Percentiles rank a stretch among this genome's conserved stretches.
Conservation (phyloP, 179 eudicot species). For the Spergularia azorica region DNA sequence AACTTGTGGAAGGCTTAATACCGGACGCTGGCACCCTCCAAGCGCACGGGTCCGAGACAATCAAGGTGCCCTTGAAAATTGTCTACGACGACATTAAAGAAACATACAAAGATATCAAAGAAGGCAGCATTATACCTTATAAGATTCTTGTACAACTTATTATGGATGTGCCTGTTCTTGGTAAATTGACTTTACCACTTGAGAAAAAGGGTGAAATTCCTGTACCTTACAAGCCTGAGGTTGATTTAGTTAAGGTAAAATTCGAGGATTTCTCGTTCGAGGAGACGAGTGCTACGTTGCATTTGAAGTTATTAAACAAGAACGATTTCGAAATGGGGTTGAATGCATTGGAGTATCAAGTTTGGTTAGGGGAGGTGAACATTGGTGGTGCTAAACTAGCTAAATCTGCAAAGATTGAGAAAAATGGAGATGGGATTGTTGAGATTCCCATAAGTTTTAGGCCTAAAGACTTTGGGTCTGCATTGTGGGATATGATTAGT, state of each 20-base stretch:
- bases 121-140: conserved; percentile 39
- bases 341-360: conserved; percentile 32
- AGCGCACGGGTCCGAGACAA: conserved; percentile 39
- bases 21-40: conserved; percentile 44
- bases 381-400: conserved; percentile 33
- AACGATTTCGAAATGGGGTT: conserved; percentile 37
- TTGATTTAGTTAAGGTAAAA: conserved; percentile 28
- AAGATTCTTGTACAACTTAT: conserved; percentile 31
- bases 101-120: conserved; percentile 38
- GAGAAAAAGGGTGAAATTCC: conserved; percentile 41
- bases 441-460: conserved; percentile 35
- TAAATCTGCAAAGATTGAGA: conserved; percentile 29
- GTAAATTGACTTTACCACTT: conserved; percentile 32
- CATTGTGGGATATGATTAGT: conserved; percentile 39
- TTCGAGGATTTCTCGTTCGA: conserved; percentile 35
- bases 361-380: conserved; percentile 34
- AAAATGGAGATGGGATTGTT: conserved; percentile 32
- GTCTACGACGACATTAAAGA: conserved; percentile 38
- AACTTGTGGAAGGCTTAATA: conserved; percentile 34
- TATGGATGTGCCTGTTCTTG: conserved; percentile 32
- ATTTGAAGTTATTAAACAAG: conserved; percentile 35
- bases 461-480: conserved; percentile 39
- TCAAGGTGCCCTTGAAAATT: conserved; percentile 34
- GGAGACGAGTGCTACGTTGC: conserved; percentile 35
- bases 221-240: conserved; percentile 32